Conservation (phyloP, 768 basidiomycete species). For the Lactarius psammicola region DNA sequence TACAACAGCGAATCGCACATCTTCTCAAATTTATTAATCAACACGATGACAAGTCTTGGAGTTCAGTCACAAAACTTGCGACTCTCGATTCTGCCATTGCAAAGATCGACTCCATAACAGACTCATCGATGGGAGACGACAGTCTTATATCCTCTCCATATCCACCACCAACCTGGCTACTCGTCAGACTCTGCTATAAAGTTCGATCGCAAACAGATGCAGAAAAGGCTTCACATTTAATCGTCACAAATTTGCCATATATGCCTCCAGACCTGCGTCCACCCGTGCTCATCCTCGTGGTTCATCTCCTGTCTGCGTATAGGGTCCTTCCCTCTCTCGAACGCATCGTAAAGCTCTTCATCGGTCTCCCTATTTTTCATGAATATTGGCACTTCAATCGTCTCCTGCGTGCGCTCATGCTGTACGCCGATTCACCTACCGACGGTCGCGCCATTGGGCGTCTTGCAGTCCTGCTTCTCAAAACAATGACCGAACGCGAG, state of each 20-base stretch:
- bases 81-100: constrained; percentile 16
- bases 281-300: constrained; percentile 46
- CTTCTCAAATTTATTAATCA: neutral
- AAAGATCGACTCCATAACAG: constrained; percentile 4
- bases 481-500: constrained; percentile 22
- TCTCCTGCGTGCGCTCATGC: constrained; percentile 26
- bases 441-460: constrained; percentile 15
- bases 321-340: constrained; percentile 48
- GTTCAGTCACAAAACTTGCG: neutral
- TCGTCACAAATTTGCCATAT: constrained; percentile 40
- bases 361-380: constrained; percentile 32
- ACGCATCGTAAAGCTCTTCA: constrained; percentile 39
- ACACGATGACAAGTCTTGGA: neutral
- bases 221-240: constrained; percentile 43
- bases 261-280: constrained; percentile 39
- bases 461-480: constrained; percentile 20
- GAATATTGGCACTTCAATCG: constrained; percentile 29
- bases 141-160: neutral
- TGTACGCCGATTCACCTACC: constrained; percentile 6
- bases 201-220: constrained; percentile 49
- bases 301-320: constrained; percentile 50
- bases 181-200: constrained; percentile 50
- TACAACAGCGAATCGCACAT: neutral
- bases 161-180: constrained; percentile 52
- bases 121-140: too few species aligned